Evolutionary conservation across 2,329 filamentous ascomycete genomes (phyloP).

Genomic region (Blastomyces silverae): DNA sequence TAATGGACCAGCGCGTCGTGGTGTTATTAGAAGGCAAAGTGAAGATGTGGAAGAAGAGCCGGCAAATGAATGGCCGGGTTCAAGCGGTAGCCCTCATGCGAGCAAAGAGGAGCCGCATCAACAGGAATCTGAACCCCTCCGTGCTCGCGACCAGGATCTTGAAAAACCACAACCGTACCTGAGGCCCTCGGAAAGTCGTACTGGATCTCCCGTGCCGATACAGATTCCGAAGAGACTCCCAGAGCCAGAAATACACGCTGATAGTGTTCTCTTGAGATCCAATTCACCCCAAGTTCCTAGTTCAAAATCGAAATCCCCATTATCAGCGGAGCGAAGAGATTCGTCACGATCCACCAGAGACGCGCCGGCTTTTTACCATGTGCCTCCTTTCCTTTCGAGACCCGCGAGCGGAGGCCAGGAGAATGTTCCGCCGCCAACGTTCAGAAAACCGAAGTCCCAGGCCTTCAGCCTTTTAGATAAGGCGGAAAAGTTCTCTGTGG

Average conservation of each 20-base stretch:
- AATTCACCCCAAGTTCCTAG: conserved; percentile 33
- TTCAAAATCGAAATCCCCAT: conserved; percentile 35
- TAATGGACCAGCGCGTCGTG: conserved; percentile 70
- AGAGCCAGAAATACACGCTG: background rate
- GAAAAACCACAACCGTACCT: conserved; percentile 16
- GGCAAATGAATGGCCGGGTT: conserved; percentile 21
- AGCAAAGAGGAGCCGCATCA: conserved; percentile 20
- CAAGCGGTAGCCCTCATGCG: conserved; percentile 29
- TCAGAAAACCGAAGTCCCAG: conserved; percentile 56
- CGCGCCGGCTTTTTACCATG: conserved; percentile 52
- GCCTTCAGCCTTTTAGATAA: conserved; percentile 52
- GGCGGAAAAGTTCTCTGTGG: conserved; percentile 48
- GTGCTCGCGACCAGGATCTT: conserved; percentile 15
- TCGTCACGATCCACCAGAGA: conserved; percentile 38
- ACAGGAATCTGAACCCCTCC: conserved; percentile 9
- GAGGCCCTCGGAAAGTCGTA: conserved; percentile 23
- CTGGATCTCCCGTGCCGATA: conserved; percentile 20
- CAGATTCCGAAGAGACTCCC: conserved; percentile 12
- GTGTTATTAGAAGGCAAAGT: conserved; percentile 54
- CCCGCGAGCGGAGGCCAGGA: conserved; percentile 70
- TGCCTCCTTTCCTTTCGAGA: conserved; percentile 51
- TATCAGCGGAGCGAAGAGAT: conserved; percentile 38
- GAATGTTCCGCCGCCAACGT: conserved; percentile 67
- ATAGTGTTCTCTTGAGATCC: conserved; percentile 26
- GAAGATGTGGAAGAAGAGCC: conserved; percentile 53